phyloP scores from a whole-genome alignment of 305 asterid species.

The Solanum aculeatissimum region DNA sequence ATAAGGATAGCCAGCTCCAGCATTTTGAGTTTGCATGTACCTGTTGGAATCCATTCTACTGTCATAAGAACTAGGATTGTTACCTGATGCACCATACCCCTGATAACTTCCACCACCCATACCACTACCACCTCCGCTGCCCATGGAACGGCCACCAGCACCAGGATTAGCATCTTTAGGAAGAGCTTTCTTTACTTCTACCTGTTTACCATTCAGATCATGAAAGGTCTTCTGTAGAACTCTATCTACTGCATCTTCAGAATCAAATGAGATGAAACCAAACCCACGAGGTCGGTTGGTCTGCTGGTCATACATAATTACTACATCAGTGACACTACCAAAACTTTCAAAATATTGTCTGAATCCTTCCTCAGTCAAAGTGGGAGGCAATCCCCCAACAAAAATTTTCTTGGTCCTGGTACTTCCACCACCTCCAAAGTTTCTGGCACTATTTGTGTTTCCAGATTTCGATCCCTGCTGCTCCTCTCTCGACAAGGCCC shows the following conservation, averaged over 20 bases:
- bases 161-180: constrained; percentile 75
- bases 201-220: constrained; percentile 71
- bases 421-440: constrained; percentile 41
- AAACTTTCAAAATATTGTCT: constrained; percentile 63
- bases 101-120: constrained; percentile 45
- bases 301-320: constrained; percentile 77
- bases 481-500: constrained; percentile 77
- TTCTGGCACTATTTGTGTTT: constrained; percentile 36
- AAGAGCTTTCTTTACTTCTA: constrained; percentile 83
- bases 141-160: constrained; percentile 33
- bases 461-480: constrained; percentile 58
- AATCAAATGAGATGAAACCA: constrained; percentile 77
- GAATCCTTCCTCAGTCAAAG: constrained; percentile 57
- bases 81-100: constrained; percentile 52
- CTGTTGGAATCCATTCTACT: constrained; percentile 58
- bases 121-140: constrained; percentile 22
- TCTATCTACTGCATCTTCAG: constrained; percentile 83
- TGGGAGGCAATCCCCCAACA: constrained; percentile 82
- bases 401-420: constrained; percentile 65
- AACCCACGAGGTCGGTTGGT: constrained; percentile 88
- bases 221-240: constrained; percentile 77
- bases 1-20: constrained; percentile 64
- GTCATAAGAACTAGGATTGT: constrained; percentile 52
- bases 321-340: constrained; percentile 72
- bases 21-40: constrained; percentile 48